phyloP scores from a whole-genome alignment of 805 yeast species.

The Ogataea pilisensis region DNA sequence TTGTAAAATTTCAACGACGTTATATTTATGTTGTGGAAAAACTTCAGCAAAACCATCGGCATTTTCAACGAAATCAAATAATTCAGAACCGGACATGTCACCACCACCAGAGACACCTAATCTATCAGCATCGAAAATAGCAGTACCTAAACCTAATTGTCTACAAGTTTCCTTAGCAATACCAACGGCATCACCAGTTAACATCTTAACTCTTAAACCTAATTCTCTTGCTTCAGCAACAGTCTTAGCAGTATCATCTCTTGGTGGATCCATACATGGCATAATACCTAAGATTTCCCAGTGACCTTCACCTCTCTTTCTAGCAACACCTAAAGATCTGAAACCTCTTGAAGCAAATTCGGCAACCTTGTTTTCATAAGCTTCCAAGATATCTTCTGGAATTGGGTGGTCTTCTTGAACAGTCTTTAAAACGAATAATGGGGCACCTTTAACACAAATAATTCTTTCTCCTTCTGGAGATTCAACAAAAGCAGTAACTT shows the following conservation, averaged over 20 bases:
- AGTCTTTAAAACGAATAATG: constrained; percentile 90
- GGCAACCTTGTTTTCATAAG: constrained; percentile 93
- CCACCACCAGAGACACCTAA: constrained; percentile 88
- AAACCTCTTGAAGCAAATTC: constrained; percentile 97
- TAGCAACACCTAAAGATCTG: constrained; percentile 96
- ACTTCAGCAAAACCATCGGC: constrained; percentile 98
- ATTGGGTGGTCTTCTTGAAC: constrained; percentile 95
- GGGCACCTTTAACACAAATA: constrained; percentile 95
- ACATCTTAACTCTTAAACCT: constrained; percentile 94
- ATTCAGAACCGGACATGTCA: constrained; percentile 93
- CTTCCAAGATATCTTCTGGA: constrained; percentile 87
- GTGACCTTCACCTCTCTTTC: constrained; percentile 96
- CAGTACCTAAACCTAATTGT: constrained; percentile 92
- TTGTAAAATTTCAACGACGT: constrained; percentile 90
- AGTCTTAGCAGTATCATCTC: constrained; percentile 94
- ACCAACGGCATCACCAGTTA: constrained; percentile 98
- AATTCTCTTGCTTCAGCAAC: constrained; percentile 83
- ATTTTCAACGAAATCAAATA: constrained; percentile 92
- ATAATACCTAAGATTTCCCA: constrained; percentile 96
- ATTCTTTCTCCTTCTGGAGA: constrained; percentile 93
- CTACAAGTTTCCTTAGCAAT: constrained; percentile 97
- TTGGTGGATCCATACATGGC: constrained; percentile 98
- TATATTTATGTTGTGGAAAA: constrained; percentile 95
- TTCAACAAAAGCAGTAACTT: constrained; percentile 89
- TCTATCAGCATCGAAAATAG: constrained; percentile 93